phyloP scores from a whole-genome alignment of 2,329 filamentous ascomycete genomes.

The Penicillium rolfsii region DNA sequence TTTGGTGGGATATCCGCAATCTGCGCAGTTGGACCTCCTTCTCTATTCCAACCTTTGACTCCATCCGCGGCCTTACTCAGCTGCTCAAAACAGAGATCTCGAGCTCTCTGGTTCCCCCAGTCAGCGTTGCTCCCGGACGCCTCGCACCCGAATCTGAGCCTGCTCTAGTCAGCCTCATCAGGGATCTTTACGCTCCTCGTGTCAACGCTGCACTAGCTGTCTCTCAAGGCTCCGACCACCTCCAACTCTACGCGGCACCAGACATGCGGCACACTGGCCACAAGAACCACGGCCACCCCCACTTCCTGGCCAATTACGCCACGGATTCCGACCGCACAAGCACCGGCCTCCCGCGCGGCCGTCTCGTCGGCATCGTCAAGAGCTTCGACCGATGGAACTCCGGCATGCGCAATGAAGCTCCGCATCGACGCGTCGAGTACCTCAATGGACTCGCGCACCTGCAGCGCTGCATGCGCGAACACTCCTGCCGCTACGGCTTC shows the following conservation, averaged over 20 bases:
- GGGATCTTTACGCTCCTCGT: slow-evolving; percentile 79
- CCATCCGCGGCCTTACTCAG: slow-evolving; percentile 71
- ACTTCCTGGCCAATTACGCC: slow-evolving; percentile 59
- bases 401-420: slow-evolving; percentile 83
- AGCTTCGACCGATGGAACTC: slow-evolving; percentile 95
- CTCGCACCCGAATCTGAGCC: slow-evolving; percentile 78
- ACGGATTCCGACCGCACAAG: slow-evolving; percentile 54
- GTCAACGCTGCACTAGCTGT: slow-evolving; percentile 82
- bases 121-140: slow-evolving; percentile 48
- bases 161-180: slow-evolving; percentile 74
- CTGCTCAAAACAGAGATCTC: slow-evolving; percentile 72
- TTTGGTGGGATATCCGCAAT: slow-evolving; percentile 96
- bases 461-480: slow-evolving; percentile 90
- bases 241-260: slow-evolving; percentile 49
- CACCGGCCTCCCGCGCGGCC: slow-evolving; percentile 58
- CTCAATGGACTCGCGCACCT: slow-evolving; percentile 82
- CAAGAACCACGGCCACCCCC: slow-evolving; percentile 51
- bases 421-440: slow-evolving; percentile 85
- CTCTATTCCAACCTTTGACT: slow-evolving; percentile 70
- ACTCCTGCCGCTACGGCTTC: slow-evolving; percentile 91
- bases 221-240: slow-evolving; percentile 68
- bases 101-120: slow-evolving; percentile 42
- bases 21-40: slow-evolving; percentile 82
- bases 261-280: slow-evolving; percentile 41
- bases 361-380: slow-evolving; percentile 83